Percentiles rank a stretch among this genome's conserved stretches.
These are phyloP conservation scores for Boletus subcaerulescens DNA, from an alignment of 768 basidiomycete genomes.

Conservation along the genomic window DNA sequence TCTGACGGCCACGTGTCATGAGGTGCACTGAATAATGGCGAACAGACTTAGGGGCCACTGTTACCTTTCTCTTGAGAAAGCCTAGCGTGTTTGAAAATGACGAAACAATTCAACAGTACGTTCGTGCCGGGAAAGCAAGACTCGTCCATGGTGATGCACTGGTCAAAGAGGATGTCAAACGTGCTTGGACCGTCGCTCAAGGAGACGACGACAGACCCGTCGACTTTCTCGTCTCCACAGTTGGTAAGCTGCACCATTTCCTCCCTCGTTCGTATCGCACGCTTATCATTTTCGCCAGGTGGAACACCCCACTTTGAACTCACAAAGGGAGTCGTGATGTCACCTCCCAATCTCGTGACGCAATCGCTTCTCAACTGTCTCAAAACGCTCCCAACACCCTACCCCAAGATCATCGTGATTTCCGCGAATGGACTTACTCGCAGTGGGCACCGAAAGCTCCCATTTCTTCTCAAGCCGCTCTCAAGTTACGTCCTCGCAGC, in stretches of 20 bases:
- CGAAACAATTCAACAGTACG: constrained; percentile 46
- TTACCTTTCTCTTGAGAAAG: constrained; percentile 62
- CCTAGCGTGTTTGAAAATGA: constrained; percentile 53
- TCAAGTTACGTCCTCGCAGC: constrained; percentile 39
- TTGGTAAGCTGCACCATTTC: constrained; percentile 42
- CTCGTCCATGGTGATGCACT: constrained; percentile 63
- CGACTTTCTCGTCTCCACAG: constrained; percentile 57
- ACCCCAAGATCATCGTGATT: constrained; percentile 52
- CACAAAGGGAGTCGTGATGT: constrained; percentile 46
- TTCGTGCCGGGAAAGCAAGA: constrained; percentile 49
- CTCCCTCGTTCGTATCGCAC: background rate
- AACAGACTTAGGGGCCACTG: constrained; percentile 53
- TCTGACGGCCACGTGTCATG: background rate
- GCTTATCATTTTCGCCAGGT: constrained; percentile 1
- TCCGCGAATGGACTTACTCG: constrained; percentile 52
- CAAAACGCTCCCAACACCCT: constrained; percentile 46
- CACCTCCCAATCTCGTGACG: constrained; percentile 58
- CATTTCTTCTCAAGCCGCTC: constrained; percentile 50
- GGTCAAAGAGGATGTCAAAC: constrained; percentile 46
- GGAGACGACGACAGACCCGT: constrained; percentile 34
- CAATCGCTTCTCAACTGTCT: constrained; percentile 54
- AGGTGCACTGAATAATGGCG: background rate
- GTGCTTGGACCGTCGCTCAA: constrained; percentile 46
- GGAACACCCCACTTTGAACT: constrained; percentile 41
- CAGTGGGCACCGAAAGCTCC: constrained; percentile 43